Base-by-base conservation (phyloP, 176 grass and related monocot genomes). In the Eragrostis nindensis region DNA sequence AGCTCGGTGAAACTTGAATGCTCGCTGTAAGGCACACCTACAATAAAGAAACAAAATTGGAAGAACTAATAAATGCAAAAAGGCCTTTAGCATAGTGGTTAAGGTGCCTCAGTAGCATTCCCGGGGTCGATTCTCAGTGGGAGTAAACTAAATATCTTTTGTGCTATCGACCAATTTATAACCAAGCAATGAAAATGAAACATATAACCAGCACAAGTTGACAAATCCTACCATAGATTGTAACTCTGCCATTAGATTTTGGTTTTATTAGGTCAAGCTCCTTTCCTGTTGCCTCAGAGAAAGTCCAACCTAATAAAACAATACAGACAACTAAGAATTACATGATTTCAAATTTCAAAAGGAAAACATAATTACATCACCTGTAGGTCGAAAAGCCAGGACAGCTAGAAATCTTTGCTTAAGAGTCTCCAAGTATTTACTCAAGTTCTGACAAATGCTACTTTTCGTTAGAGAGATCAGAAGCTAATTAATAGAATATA, bases 351-450 rank as follows among this genome's bases (percentile, higher is more conserved):
- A 36, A 50, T 44, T 89, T 76, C 44, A 1, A 30, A 59, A 71
- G 32, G 49, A 61, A 82, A 5, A 56, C 25, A 1, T 56, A 7
- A 75, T 27, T 9, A 64, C 26, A 2, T 38, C 44, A 94, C 92
- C 92, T 94, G 92, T 94, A 62, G 92, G 92, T 6, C 89, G 77
- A 83, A 94, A 94, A 82, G 92, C 92, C 10, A 94, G 79, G 53
- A 94, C 79, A 53, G 84, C 63, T 60, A 60, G 3, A 60, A 60
- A 60, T 26, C 22, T 60, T 26, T 60, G 56, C 22, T 26, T 60
- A 26, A 60, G 22, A 26, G 22, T 12, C 56, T 60, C 56, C 24
- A 60, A 60, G 11, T 60, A 60, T 22, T 85, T 88, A 53, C 78
- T 87, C 75, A 94, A 80, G 48, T 87, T 94, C 89, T 92, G 54